Conservation (phyloP, 306 rosid genomes). For the Erythrophleum fordii region DNA sequence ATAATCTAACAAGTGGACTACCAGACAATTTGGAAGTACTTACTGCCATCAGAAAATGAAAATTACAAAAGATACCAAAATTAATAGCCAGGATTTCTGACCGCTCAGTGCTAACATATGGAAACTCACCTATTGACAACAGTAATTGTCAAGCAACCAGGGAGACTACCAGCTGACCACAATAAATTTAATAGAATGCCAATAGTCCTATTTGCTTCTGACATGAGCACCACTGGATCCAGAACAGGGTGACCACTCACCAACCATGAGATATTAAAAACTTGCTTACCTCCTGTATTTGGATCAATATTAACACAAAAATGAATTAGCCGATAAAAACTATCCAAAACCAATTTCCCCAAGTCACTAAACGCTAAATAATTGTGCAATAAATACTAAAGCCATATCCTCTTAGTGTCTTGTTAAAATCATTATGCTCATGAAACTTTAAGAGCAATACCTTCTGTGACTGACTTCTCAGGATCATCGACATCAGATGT, state of each 20-base stretch:
- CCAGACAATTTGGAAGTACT: slow-evolving; percentile 16
- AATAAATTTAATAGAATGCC: slow-evolving; percentile 76
- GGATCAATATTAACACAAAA: slow-evolving; percentile 40
- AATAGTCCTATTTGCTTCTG: slow-evolving; percentile 82
- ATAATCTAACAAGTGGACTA: neutral
- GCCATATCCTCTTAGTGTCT: slow-evolving; percentile 12
- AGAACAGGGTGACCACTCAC: slow-evolving; percentile 79
- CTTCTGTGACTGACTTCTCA: slow-evolving; percentile 65
- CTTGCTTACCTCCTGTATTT: slow-evolving; percentile 52
- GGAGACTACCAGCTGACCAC: slow-evolving; percentile 65
- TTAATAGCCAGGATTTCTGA: slow-evolving; percentile 30
- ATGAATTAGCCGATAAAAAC: slow-evolving; percentile 28
- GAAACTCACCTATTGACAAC: slow-evolving; percentile 87
- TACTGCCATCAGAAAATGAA: slow-evolving; percentile 21
- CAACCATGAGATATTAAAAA: slow-evolving; percentile 81
- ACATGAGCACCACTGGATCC: slow-evolving; percentile 71
- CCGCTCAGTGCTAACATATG: neutral
- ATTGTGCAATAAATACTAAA: slow-evolving; percentile 30
- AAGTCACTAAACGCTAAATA: neutral
- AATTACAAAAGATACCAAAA: slow-evolving; percentile 17
- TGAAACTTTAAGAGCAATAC: slow-evolving; percentile 53
- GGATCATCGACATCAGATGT: slow-evolving; percentile 63
- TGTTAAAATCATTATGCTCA: slow-evolving; percentile 11
- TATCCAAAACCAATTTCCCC: slow-evolving; percentile 26
- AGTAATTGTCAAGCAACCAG: slow-evolving; percentile 76